phyloP scores from a whole-genome alignment of 768 basidiomycete genomes.

The Pleurotus tuoliensis region DNA sequence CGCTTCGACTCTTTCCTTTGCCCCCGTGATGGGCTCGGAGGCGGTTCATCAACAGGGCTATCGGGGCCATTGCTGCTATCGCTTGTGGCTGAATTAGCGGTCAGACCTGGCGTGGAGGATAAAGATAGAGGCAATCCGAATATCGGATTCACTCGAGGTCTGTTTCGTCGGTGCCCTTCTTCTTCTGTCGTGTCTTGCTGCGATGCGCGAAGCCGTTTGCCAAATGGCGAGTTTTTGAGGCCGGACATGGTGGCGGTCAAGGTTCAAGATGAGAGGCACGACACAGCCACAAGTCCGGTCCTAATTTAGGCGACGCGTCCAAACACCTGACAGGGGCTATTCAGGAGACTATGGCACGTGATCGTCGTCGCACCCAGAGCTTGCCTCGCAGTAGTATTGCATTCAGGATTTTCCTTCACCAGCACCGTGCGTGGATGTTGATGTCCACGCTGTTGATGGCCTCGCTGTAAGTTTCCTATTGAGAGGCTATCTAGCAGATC shows the following conservation, averaged over 20 bases:
- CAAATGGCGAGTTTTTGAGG: slow-evolving; percentile 82
- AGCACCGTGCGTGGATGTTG: too few species aligned
- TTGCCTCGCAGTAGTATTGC: too few species aligned
- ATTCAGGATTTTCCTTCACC: too few species aligned
- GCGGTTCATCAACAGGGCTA: slow-evolving; percentile 32
- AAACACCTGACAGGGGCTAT: too few species aligned
- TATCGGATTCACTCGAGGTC: slow-evolving; percentile 49
- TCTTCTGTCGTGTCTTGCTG: slow-evolving; percentile 56
- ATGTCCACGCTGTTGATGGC: too few species aligned
- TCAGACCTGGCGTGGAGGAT: slow-evolving; percentile 52
- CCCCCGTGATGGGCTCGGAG: slow-evolving; percentile 4
- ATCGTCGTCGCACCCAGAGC: too few species aligned
- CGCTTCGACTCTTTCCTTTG: slow-evolving; percentile 22
- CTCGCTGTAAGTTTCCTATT: too few species aligned
- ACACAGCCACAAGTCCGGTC: too few species aligned
- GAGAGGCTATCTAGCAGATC: too few species aligned
- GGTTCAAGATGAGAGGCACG: neutral
- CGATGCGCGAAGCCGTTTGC: slow-evolving; percentile 74
- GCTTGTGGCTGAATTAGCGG: slow-evolving; percentile 49
- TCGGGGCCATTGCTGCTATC: slow-evolving; percentile 48
- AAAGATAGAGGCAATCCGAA: slow-evolving; percentile 43
- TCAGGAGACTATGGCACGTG: too few species aligned
- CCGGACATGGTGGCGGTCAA: slow-evolving; percentile 49
- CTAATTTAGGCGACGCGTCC: too few species aligned
- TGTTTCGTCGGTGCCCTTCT: slow-evolving; percentile 45